Evolutionary conservation across 352 stramenopile species (phyloP), one percentile per base, ranked within the genome.

Genomic region (Aphanomyces euteiches): DNA sequence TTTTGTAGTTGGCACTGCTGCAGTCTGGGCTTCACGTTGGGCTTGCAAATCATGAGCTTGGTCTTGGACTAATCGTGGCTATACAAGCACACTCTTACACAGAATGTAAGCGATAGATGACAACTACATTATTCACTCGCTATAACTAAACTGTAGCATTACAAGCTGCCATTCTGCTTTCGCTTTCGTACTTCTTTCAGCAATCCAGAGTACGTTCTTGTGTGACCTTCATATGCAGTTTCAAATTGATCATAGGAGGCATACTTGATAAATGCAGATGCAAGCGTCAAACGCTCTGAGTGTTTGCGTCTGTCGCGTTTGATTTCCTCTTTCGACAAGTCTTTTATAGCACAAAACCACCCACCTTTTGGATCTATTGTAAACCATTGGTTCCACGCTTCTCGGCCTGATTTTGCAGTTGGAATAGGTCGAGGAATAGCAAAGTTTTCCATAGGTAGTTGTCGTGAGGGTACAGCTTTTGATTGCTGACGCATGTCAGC

Each of bases 381-480:
- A 41, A 60, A 60, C 54, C 54, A 60, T 19, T 60, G 54, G 15
- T 60, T n/a, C 54, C 54, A 60, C 12, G 54, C 54, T 43, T 60
- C 54, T n/a, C 19, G 10, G 10, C 28, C 54, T 2, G 54, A 60
- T 10, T 19, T 12, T n/a, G 54, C 54, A 60, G 54, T 60, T 60
- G 54, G 54, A 60, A 60, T 60, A 43, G 10, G 10, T n/a, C 19
- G 10, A 17, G 54, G 54, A 17, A 60, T n/a, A n/a, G 37, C 28
- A 19, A 43, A 60, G 1, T 37, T 19, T 34, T n/a, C 10, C 28
- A 60, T 60, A 17, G 54, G 1, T 15, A 17, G 54, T 60, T 60
- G 54, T n/a, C 28, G 28, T n/a, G 10, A n/a, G 10, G 43, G 10
- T n/a, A n/a, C 10, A n/a, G 43, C 43, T n/a, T n/a, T n/a, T n/a